Percentiles rank a stretch among this genome's conserved stretches.
Evolutionary conservation across 2,329 filamentous ascomycete genomes (phyloP).

Genomic region (Aaosphaeria pasadenensis): DNA sequence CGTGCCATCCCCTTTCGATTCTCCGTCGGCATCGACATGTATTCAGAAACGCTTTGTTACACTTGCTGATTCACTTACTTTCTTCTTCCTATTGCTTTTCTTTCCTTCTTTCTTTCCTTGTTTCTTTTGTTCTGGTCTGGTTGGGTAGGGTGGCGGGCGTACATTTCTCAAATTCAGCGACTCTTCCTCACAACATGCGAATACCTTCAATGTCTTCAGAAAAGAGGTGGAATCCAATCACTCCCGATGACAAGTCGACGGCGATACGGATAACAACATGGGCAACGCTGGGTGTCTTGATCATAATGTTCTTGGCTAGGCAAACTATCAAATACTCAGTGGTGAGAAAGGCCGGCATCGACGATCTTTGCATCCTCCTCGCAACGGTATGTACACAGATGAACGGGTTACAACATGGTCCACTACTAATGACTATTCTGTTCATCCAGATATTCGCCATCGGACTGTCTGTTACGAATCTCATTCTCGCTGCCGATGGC

Average conservation of each 20-base stretch:
- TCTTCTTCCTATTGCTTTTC: constrained; percentile 9
- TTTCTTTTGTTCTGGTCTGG: constrained; percentile 4
- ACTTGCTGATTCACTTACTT: constrained; percentile 7
- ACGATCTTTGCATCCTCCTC: constrained; percentile 28
- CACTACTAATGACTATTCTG: constrained; percentile 1
- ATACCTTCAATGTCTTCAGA: constrained; percentile 9
- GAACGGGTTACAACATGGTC: neutral
- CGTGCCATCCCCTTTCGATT: neutral
- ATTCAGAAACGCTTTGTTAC: constrained; percentile 1
- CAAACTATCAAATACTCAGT: constrained; percentile 24
- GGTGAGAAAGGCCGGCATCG: constrained; percentile 18
- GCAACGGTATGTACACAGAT: constrained; percentile 22
- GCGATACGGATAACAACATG: constrained; percentile 24
- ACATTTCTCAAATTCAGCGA: constrained; percentile 3
- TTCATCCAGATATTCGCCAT: constrained; percentile 20
- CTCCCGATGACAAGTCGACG: constrained; percentile 13
- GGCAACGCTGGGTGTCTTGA: constrained; percentile 17
- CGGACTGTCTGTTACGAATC: constrained; percentile 20
- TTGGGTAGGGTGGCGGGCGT: constrained; percentile 6
- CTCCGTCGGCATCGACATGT: constrained; percentile 6
- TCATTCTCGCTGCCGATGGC: constrained; percentile 23
- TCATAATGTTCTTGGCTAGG: constrained; percentile 21
- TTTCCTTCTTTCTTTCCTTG: constrained; percentile 8
- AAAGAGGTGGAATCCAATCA: constrained; percentile 4
- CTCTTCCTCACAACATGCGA: constrained; percentile 14